These are phyloP conservation scores for Selaginella tamariscina DNA, from an alignment of 75 land plant genomes.

Conservation along the genomic window DNA sequence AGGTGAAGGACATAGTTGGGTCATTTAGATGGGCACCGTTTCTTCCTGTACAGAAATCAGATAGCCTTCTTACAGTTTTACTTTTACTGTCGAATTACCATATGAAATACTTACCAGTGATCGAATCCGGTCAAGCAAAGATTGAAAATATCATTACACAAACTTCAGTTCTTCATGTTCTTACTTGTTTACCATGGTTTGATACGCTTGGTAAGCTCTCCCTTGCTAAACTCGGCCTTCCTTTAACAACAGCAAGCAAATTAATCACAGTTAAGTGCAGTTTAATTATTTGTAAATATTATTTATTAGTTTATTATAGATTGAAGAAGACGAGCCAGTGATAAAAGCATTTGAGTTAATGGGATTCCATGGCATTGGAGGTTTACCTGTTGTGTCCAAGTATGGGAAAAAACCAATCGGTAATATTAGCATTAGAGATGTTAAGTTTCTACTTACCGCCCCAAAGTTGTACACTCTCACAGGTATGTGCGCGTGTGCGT, in stretches of 20 bases:
- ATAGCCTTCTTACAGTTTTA: slow-evolving; percentile 66
- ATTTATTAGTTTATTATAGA: slow-evolving; percentile 27
- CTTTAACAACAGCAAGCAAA: slow-evolving; percentile 35
- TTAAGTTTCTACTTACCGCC: slow-evolving; percentile 56
- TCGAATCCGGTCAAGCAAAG: slow-evolving; percentile 59
- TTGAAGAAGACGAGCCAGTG: slow-evolving; percentile 59
- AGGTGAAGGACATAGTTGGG: slow-evolving; percentile 79
- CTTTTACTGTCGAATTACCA: slow-evolving; percentile 74
- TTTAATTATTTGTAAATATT: slow-evolving; percentile 5
- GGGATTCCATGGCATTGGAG: slow-evolving; percentile 64
- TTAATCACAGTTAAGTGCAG: slow-evolving; percentile 56
- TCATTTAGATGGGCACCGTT: slow-evolving; percentile 95
- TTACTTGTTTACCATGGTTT: slow-evolving; percentile 75
- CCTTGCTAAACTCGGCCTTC: slow-evolving; percentile 65
- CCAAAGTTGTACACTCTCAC: slow-evolving; percentile 59
- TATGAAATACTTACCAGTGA: slow-evolving; percentile 79
- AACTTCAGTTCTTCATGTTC: slow-evolving; percentile 66
- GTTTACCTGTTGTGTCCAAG: slow-evolving; percentile 52
- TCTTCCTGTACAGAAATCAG: slow-evolving; percentile 55
- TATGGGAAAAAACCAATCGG: slow-evolving; percentile 46
- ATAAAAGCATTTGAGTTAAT: slow-evolving; percentile 65
- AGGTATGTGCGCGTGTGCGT: slow-evolving; percentile 28
- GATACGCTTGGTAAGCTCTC: slow-evolving; percentile 58
- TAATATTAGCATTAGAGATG: slow-evolving; percentile 73
- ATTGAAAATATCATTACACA: slow-evolving; percentile 65